Percentiles rank a stretch among this genome's conserved stretches.
These are phyloP conservation scores for Tetradesmus obliquus DNA, from an alignment of 139 green algal species.

Conservation along the genomic window DNA sequence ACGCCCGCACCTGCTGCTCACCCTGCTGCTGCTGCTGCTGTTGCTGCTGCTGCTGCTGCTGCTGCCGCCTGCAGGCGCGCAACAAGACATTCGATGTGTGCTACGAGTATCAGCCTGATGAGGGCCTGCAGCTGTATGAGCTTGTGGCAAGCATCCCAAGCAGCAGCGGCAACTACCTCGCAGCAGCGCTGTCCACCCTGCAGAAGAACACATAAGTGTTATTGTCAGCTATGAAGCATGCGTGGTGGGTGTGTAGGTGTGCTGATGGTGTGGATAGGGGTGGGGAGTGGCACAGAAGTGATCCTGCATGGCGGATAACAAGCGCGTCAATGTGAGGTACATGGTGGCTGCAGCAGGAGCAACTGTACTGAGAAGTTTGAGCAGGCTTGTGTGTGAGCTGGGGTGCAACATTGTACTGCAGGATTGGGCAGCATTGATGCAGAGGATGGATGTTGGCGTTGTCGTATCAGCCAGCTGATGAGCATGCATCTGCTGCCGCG, in stretches of 20 bases:
- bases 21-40: background rate
- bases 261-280: too few species aligned
- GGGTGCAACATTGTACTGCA: too few species aligned
- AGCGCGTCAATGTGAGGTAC: too few species aligned
- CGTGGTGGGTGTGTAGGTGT: background rate
- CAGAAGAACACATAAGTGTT: slow-evolving; percentile 87
- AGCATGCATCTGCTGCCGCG: too few species aligned
- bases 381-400: too few species aligned
- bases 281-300: too few species aligned
- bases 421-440: too few species aligned
- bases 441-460: too few species aligned
- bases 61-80: slow-evolving; percentile 60
- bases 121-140: slow-evolving; percentile 84
- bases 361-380: too few species aligned
- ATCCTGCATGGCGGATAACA: too few species aligned
- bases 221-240: background rate
- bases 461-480: too few species aligned
- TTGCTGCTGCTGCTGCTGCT: background rate
- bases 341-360: too few species aligned
- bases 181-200: slow-evolving; percentile 78
- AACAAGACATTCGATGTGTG: slow-evolving; percentile 99
- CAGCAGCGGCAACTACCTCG: slow-evolving; percentile 85
- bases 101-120: slow-evolving; percentile 82
- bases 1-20: background rate
- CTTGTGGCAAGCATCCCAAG: slow-evolving; percentile 87